Percentiles rank a stretch among this genome's conserved stretches.
Conservation (phyloP, 2,329 filamentous ascomycete species). For the Colletotrichum kahawae region DNA sequence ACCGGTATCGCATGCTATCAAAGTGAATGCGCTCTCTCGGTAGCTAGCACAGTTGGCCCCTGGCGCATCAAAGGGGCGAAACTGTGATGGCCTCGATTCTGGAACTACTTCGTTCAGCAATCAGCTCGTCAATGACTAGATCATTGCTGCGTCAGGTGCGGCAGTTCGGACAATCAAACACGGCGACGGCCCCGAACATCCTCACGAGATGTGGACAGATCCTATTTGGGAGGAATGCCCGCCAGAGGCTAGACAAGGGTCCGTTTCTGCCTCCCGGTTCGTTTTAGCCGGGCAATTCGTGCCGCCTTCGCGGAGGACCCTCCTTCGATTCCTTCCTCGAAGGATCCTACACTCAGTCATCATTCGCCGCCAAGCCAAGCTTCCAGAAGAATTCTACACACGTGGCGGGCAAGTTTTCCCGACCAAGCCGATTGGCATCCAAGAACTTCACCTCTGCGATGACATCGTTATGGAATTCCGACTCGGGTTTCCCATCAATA, state of each 20-base stretch:
- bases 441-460: background rate
- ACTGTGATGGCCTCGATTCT: background rate
- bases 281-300: background rate
- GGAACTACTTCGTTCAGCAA: background rate
- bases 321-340: background rate
- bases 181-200: background rate
- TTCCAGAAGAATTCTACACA: background rate
- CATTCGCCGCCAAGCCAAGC: slow-evolving; percentile 1
- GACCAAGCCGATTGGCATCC: background rate
- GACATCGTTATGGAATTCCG: background rate
- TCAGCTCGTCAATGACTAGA: background rate
- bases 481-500: background rate
- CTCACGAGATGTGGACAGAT: background rate
- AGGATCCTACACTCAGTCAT: background rate
- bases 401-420: background rate
- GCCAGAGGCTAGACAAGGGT: background rate
- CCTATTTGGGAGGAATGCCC: background rate
- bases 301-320: background rate
- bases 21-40: background rate
- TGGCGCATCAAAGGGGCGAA: background rate
- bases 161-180: slow-evolving; percentile 35
- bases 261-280: background rate
- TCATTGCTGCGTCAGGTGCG: slow-evolving; percentile 22
- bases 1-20: background rate
- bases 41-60: background rate